Evolutionary conservation across 2,329 filamentous ascomycete species (phyloP).

Genomic region (Aspergillus niger): DNA sequence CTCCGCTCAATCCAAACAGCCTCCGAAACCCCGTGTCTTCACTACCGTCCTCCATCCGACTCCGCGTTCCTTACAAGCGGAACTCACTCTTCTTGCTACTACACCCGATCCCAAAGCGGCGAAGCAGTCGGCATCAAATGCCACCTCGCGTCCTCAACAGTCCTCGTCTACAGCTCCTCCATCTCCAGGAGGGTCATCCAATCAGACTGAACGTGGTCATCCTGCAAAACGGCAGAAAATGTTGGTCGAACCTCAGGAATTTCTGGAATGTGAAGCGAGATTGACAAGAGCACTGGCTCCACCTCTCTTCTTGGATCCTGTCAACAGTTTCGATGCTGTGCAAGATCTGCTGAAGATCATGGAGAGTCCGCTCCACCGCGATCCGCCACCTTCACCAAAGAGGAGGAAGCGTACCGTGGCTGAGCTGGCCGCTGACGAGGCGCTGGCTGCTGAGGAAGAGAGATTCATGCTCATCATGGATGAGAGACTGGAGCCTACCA

Average conservation of each 20-base stretch:
- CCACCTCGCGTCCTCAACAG: constrained; percentile 39
- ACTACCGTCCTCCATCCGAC: constrained; percentile 88
- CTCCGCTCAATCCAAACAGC: constrained; percentile 51
- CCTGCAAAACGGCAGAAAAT: constrained; percentile 72
- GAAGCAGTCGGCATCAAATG: constrained; percentile 48
- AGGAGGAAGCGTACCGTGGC: constrained; percentile 89
- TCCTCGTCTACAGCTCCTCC: constrained; percentile 54
- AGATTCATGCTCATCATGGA: constrained; percentile 92
- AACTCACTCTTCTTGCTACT: constrained; percentile 73
- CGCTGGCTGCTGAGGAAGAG: constrained; percentile 83
- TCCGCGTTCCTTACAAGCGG: constrained; percentile 69
- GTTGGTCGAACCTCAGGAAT: constrained; percentile 73
- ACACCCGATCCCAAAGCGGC: constrained; percentile 63
- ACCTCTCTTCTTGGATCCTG: constrained; percentile 76
- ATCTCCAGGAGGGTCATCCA: constrained; percentile 70
- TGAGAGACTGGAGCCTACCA: constrained; percentile 69
- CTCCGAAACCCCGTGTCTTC: constrained; percentile 61
- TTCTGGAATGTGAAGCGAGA: constrained; percentile 74
- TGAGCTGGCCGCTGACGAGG: constrained; percentile 93
- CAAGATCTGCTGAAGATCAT: constrained; percentile 71
- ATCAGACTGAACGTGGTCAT: constrained; percentile 55
- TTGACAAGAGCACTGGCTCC: constrained; percentile 73
- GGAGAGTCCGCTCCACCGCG: constrained; percentile 74
- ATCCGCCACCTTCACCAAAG: constrained; percentile 79
- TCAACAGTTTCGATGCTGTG: constrained; percentile 67